Evolutionary conservation across 441 rosid genomes (phyloP), one percentile per base, ranked within the genome.

Genomic region (Populus hybrid): DNA sequence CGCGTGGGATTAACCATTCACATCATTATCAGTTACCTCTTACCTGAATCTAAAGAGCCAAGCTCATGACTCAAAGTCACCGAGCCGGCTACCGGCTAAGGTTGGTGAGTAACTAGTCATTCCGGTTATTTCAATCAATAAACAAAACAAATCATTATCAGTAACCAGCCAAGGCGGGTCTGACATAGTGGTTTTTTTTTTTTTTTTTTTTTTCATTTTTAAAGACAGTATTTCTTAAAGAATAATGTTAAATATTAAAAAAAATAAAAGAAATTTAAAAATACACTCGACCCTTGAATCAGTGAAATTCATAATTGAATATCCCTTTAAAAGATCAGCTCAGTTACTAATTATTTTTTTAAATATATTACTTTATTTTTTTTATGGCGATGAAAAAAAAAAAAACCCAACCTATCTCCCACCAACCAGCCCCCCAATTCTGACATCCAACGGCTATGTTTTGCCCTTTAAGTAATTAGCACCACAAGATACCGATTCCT

Each of bases 41-140:
- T 10, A 28, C n/a, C 66, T 14, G 3, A 10, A n/a, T 11, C 10
- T 10, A 26, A 69, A 50, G 12, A 61, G 0, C 42, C 46, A 66
- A 71, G 79, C 32, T 21, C 24, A 70, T 11, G 26, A 38, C 73
- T 16, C 34, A 32, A 63, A 80, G 77, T 74, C 77, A 36, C 73
- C 50, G 30, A 82, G 82, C 83, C 74, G 59, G 32, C 72, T 0
- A 84, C 84, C 81, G 77, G 72, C 23, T 2, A n/a, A 77, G 78
- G 86, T 82, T 80, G 91, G 87, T 84, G 80, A 81, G 78, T 36
- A 21, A 82, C 87, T 73, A 83, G 84, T 79, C 6, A 69, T 18
- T 61, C 76, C 82, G 70, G 70, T 81, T 74, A 21, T 69, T 67
- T 64, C 75, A 64, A 26, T 36, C 23, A 69, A 67, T 7, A 28